Base-by-base conservation (phyloP, 2,329 filamentous ascomycete species). In the Zasmidium cellare region DNA sequence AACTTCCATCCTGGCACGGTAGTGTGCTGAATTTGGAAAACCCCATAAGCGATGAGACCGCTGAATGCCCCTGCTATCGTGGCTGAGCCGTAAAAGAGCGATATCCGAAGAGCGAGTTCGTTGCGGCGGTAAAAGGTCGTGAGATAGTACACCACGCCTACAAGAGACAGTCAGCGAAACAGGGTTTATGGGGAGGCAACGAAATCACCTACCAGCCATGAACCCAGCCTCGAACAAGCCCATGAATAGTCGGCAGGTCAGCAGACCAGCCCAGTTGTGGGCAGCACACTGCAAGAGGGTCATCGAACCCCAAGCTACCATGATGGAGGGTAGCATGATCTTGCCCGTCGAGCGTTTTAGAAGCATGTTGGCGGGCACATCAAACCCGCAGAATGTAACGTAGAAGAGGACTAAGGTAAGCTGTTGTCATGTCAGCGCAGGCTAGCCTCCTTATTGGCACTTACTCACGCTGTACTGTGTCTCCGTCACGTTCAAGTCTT, bases 11-110 rank as follows among this genome's bases (percentile, higher is more conserved):
- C 80, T 20, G 73, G 74, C 41, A 84, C 72, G 0, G 79, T 79
- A 1, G 77, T 77, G 46, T 73, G 69, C 35, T 80, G 63, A 65
- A 85, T 84, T 23, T 84, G 83, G 70, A 88, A 88, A 3, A 85
- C 81, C 2, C 81, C 84, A 58, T 82, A 87, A 0, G 84, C 78
- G 14, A 87, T 75, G 1, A 87, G 73, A 2, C 84, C 84, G 0
- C 81, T 81, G 65, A 88, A 88, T 2, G 86, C 86, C 56, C 84
- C 86, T 20, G 89, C 89, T 57, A 92, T 88, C 67, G 88, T 89
- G 20, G 83, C 86, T 0, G 88, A 88, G 0, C 88, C 89, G 65
- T 92, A 92, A 75, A 91, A 91, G 57, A 91, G 76, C 31, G 87
- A 87, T 1, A 91, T 77, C 2, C 88, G 83, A 9, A 87, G 79